Evolutionary conservation across 495 filamentous ascomycete species (phyloP).

Genomic region (Tetracladium marchalianum): DNA sequence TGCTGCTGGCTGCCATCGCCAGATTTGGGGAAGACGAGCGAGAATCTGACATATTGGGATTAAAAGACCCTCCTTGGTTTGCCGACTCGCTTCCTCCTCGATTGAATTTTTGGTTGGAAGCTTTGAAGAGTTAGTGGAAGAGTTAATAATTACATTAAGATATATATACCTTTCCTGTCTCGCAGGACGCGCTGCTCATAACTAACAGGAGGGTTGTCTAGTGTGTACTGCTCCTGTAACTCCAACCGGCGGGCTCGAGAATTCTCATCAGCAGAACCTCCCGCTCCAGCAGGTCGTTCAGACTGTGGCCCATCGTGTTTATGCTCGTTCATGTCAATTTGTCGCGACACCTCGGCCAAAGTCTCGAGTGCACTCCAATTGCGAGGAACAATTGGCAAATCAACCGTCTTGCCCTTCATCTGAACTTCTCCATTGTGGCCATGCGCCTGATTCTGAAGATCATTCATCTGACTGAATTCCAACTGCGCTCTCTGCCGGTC

Average conservation of each 20-base stretch:
- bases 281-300: conserved; percentile 9
- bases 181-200: conserved; percentile 24
- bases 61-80: conserved; percentile 3
- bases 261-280: conserved; percentile 3
- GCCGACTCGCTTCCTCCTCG: conserved; percentile 10
- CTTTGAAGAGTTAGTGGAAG: conserved; percentile 1
- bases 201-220: conserved; percentile 33
- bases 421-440: conserved; percentile 23
- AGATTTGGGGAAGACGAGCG: conserved; percentile 13
- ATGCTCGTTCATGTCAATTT: conserved; percentile 42
- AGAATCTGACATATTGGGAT: conserved; percentile 1
- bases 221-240: conserved; percentile 38
- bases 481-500: conserved; percentile 58
- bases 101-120: conserved; percentile 3
- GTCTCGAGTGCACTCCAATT: conserved; percentile 70
- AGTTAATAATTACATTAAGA: neutral
- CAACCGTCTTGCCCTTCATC: conserved; percentile 23
- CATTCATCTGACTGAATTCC: conserved; percentile 41
- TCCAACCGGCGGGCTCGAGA: conserved; percentile 25
- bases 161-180: conserved; percentile 26
- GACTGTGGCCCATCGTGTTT: conserved; percentile 33
- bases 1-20: conserved; percentile 13
- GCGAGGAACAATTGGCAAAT: conserved; percentile 35
- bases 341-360: conserved; percentile 72
- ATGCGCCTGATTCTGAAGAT: conserved; percentile 1